Percentiles rank a stretch among this genome's conserved stretches.
These are phyloP conservation scores for Chalara sp. DNA, from an alignment of 2,329 filamentous ascomycete species.

Conservation along the genomic window DNA sequence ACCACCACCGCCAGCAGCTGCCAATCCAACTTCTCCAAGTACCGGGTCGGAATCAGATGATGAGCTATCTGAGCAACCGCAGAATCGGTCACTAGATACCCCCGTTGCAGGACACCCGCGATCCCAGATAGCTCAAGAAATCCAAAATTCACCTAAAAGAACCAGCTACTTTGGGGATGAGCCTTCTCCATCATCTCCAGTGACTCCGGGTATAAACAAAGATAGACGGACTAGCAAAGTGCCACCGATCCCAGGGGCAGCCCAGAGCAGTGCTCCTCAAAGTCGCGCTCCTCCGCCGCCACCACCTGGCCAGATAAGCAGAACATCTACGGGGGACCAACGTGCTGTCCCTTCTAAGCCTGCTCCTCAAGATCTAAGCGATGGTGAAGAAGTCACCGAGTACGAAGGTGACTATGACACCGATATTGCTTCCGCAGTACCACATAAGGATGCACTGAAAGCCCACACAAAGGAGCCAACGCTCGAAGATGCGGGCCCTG, in stretches of 20 bases:
- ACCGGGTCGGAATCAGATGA: conserved; percentile 85
- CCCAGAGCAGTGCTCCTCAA: conserved; percentile 38
- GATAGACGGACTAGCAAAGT: conserved; percentile 48
- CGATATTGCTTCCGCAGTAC: conserved; percentile 89
- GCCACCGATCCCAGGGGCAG: conserved; percentile 54
- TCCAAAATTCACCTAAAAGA: conserved; percentile 31
- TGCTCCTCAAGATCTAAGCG: conserved; percentile 50
- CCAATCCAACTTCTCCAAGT: conserved; percentile 48
- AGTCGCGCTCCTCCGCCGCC: conserved; percentile 62
- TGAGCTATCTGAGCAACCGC: conserved; percentile 59
- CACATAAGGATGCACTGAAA: conserved; percentile 88
- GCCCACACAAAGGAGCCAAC: conserved; percentile 72
- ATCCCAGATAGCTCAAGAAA: conserved; percentile 38
- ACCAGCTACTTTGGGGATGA: conserved; percentile 30
- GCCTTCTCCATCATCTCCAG: conserved; percentile 23
- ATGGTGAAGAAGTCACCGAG: conserved; percentile 81
- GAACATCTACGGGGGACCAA: conserved; percentile 53
- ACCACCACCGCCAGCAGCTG: conserved; percentile 43
- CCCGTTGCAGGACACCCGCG: conserved; percentile 32
- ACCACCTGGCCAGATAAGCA: conserved; percentile 45
- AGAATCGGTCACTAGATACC: conserved; percentile 35
- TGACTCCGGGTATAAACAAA: conserved; percentile 34
- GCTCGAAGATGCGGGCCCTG: conserved; percentile 58
- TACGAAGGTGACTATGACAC: conserved; percentile 98
- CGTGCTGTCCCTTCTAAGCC: conserved; percentile 35